phyloP scores from a whole-genome alignment of 768 basidiomycete species.

The Gymnopilus dilepis region DNA sequence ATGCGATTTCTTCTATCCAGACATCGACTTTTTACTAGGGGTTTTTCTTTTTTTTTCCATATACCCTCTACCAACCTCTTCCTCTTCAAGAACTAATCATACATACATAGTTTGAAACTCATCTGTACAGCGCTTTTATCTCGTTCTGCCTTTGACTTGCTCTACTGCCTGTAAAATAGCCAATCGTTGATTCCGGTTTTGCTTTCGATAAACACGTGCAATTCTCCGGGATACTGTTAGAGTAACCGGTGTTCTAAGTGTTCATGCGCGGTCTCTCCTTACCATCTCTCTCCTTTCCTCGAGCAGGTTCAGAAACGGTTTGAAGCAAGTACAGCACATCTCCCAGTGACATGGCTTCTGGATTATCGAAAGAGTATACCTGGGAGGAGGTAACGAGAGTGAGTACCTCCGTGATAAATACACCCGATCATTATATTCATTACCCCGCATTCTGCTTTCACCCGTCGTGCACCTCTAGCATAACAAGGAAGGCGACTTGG shows the following conservation, averaged over 20 bases:
- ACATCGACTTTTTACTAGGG: background rate
- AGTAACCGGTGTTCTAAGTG: background rate
- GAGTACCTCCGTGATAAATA: slow-evolving; percentile 20
- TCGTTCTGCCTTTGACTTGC: background rate
- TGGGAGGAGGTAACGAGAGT: slow-evolving; percentile 74
- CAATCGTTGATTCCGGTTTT: background rate
- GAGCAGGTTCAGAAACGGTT: too few relatives aligned
- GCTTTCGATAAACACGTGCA: background rate
- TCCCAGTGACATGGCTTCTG: slow-evolving; percentile 24
- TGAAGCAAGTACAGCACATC: background rate
- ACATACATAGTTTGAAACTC: background rate
- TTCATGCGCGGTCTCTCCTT: background rate
- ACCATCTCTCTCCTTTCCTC: too few relatives aligned
- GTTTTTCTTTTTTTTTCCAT: background rate
- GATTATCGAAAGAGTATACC: slow-evolving; percentile 45
- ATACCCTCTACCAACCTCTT: background rate
- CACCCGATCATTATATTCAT: background rate
- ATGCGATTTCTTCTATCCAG: background rate
- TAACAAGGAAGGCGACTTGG: slow-evolving; percentile 84
- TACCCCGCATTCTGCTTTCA: slow-evolving; percentile 2
- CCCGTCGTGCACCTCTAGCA: slow-evolving; percentile 56
- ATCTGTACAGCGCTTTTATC: background rate
- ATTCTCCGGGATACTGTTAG: background rate
- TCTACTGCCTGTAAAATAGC: background rate
- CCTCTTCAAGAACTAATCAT: background rate